phyloP scores from a whole-genome alignment of 2,329 filamentous ascomycete species.

The Sphaerulina musiva region DNA sequence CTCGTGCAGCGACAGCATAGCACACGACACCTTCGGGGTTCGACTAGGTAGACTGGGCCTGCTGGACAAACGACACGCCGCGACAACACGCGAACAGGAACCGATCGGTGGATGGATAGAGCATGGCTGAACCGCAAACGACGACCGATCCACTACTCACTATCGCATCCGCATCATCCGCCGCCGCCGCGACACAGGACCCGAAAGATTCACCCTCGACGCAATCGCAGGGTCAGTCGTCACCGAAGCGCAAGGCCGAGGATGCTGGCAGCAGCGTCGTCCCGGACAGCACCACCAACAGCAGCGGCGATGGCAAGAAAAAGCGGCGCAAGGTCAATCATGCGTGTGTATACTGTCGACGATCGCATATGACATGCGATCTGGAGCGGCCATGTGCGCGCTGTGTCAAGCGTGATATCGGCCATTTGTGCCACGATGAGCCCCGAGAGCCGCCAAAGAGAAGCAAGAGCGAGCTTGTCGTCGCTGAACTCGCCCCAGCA shows the following conservation, averaged over 20 bases:
- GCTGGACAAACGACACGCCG: background rate
- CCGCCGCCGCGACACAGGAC: background rate
- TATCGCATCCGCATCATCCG: background rate
- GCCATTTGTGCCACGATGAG: conserved; percentile 96
- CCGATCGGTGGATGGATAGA: background rate
- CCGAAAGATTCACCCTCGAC: background rate
- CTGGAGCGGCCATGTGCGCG: conserved; percentile 86
- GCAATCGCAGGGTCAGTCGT: background rate
- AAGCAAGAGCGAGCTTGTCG: conserved; percentile 51
- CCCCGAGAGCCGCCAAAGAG: conserved; percentile 84
- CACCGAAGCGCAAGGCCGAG: conserved; percentile 12
- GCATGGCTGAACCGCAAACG: background rate
- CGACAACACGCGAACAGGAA: background rate
- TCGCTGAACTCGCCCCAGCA: conserved; percentile 34
- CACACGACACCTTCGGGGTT: background rate
- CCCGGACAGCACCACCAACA: conserved; percentile 14
- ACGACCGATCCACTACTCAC: background rate
- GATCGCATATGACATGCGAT: conserved; percentile 52
- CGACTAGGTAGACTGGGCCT: background rate
- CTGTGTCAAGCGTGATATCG: conserved; percentile 98
- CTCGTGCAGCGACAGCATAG: background rate
- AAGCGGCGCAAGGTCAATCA: conserved; percentile 51
- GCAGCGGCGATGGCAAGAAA: conserved; percentile 34
- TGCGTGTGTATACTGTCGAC: conserved; percentile 49
- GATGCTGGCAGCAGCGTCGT: background rate